A percentile compares a stretch with the other conserved stretches of the same genome.
Conservation (phyloP, 192 early-diverging fungal genomes). For the Chytriomyces sp. region DNA sequence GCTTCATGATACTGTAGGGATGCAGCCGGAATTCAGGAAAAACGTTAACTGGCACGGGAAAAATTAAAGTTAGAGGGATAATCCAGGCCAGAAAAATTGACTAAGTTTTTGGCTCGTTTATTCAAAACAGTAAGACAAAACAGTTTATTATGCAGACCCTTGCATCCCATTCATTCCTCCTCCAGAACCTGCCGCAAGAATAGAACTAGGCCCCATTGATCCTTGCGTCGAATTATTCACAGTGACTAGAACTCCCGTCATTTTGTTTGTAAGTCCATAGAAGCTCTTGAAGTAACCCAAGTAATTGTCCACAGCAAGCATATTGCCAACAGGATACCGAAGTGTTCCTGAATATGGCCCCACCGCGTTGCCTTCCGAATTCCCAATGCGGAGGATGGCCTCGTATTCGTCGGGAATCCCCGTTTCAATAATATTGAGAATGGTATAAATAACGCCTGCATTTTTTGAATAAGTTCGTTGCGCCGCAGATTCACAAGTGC, state of each 20-base stretch:
- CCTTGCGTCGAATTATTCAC: neutral
- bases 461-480: neutral
- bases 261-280: conserved; percentile 29
- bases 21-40: too few species aligned
- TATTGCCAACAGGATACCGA: conserved; percentile 35
- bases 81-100: too few species aligned
- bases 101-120: too few species aligned
- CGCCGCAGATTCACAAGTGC: neutral
- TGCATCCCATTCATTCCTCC: too few species aligned
- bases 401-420: conserved; percentile 22
- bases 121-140: too few species aligned
- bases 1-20: too few species aligned
- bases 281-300: conserved; percentile 34
- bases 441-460: conserved; percentile 9
- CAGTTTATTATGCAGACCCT: too few species aligned
- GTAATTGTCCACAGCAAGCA: conserved; percentile 35
- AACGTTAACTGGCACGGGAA: too few species aligned
- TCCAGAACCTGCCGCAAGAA: too few species aligned
- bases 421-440: conserved; percentile 31
- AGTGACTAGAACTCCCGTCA: conserved; percentile 4
- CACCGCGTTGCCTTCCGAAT: conserved; percentile 21
- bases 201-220: too few species aligned
- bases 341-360: conserved; percentile 8
- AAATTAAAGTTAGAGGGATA: too few species aligned
- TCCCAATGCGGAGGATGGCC: conserved; percentile 27